Conservation (phyloP, 2,329 filamentous ascomycete genomes). For the Fusarium torreyae region DNA sequence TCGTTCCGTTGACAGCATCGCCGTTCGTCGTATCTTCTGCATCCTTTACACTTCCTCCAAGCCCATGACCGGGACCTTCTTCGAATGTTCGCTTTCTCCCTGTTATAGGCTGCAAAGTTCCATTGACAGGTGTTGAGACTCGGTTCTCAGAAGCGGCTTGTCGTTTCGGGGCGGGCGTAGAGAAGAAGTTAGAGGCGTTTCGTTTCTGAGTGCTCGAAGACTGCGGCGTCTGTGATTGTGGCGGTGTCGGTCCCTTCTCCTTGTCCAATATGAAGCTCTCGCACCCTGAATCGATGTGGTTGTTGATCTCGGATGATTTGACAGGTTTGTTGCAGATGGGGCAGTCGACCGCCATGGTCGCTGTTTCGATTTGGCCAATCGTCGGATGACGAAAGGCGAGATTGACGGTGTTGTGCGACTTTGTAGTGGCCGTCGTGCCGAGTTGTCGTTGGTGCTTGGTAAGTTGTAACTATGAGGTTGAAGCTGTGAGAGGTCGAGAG, state of each 20-base stretch:
- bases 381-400: constrained; percentile 6
- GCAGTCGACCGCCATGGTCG: constrained; percentile 74
- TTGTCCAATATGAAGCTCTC: constrained; percentile 74
- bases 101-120: constrained; percentile 49
- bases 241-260: constrained; percentile 52
- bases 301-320: constrained; percentile 83
- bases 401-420: background rate
- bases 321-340: constrained; percentile 85
- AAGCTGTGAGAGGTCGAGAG: constrained; percentile 20
- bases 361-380: constrained; percentile 7
- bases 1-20: constrained; percentile 24
- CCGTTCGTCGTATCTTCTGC: constrained; percentile 18
- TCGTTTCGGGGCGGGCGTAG: constrained; percentile 72
- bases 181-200: constrained; percentile 72
- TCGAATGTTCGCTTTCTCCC: constrained; percentile 69
- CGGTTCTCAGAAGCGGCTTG: constrained; percentile 56
- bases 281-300: constrained; percentile 90
- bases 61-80: constrained; percentile 64
- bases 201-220: constrained; percentile 65
- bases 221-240: constrained; percentile 52
- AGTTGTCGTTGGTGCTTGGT: background rate
- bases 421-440: constrained; percentile 1
- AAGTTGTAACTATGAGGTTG: background rate
- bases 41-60: constrained; percentile 6
- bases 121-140: constrained; percentile 55